Percentiles rank a stretch among this genome's conserved stretches.
These are phyloP conservation scores for Yarrowia bubula DNA, from an alignment of 805 yeast species.

Conservation along the genomic window DNA sequence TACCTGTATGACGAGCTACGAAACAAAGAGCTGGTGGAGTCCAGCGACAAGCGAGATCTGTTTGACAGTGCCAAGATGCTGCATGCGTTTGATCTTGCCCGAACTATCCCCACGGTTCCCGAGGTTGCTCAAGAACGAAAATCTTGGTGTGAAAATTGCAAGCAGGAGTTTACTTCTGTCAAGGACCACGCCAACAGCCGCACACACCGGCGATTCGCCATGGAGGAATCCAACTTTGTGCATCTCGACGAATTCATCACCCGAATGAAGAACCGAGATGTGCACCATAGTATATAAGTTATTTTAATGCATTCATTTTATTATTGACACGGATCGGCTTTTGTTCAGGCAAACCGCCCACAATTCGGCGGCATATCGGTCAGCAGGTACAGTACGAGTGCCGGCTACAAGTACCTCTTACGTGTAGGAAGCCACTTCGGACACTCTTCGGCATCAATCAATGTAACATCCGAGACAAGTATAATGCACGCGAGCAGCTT, in stretches of 20 bases:
- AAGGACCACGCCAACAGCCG: constrained; percentile 26
- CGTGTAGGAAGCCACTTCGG: too few species aligned
- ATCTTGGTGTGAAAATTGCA: constrained; percentile 29
- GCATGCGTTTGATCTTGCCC: background rate
- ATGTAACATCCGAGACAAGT: too few species aligned
- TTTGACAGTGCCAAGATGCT: background rate
- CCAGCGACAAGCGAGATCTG: background rate
- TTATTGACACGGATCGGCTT: background rate
- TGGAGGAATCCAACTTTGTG: constrained; percentile 24
- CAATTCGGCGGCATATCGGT: too few species aligned
- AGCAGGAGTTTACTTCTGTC: constrained; percentile 27
- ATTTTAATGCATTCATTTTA: constrained; percentile 18
- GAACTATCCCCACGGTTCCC: constrained; percentile 5
- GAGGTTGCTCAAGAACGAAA: constrained; percentile 22
- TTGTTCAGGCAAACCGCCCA: too few species aligned
- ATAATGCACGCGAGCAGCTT: too few species aligned
- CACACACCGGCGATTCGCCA: constrained; percentile 27
- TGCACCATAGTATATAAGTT: constrained; percentile 20
- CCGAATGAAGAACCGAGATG: background rate
- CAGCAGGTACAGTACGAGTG: too few species aligned
- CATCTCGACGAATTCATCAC: constrained; percentile 25
- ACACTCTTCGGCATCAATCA: too few species aligned
- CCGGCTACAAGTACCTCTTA: too few species aligned
- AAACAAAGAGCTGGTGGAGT: background rate
- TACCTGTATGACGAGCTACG: constrained; percentile 13